Conservation (phyloP, 352 stramenopile genomes). For the Globisporangium cederbergense region DNA sequence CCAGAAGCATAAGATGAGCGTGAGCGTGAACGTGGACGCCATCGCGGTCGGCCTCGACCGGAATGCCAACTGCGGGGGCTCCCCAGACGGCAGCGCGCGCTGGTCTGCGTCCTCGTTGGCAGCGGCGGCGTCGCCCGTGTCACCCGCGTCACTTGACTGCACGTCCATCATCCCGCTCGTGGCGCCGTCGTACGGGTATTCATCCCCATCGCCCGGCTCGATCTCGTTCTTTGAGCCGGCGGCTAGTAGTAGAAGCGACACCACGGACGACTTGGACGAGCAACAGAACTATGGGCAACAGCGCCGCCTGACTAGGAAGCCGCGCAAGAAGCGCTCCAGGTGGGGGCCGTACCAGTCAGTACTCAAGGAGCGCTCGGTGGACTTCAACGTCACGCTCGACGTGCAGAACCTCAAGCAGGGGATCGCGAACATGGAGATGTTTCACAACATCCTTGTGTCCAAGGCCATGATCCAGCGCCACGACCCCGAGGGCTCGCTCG, state of each 20-base stretch:
- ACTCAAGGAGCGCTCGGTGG: constrained; percentile 22
- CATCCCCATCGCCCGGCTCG: constrained; percentile 3
- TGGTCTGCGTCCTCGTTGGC: constrained; percentile 3
- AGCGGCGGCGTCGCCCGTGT: background rate
- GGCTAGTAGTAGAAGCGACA: background rate
- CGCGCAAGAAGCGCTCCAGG: constrained; percentile 1
- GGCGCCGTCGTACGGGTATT: background rate
- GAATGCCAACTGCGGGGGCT: background rate
- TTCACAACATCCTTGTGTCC: constrained; percentile 22
- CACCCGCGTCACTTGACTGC: background rate
- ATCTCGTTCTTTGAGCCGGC: constrained; percentile 13
- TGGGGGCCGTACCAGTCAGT: constrained; percentile 20
- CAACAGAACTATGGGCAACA: constrained; percentile 16
- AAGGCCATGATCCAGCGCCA: constrained; percentile 18
- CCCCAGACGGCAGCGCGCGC: background rate
- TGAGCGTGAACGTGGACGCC: constrained; percentile 1
- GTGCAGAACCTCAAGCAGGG: constrained; percentile 30
- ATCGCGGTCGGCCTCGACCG: background rate
- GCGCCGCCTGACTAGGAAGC: constrained; percentile 24
- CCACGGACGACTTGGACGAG: constrained; percentile 20
- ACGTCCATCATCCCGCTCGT: constrained; percentile 15
- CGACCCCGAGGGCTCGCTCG: constrained; percentile 23
- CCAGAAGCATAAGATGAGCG: background rate
- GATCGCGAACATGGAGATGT: constrained; percentile 23
- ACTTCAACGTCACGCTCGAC: constrained; percentile 31